A percentile compares a stretch with the other conserved stretches of the same genome.
phyloP scores from a whole-genome alignment of 768 basidiomycete genomes.

The Termitomyces sp. region DNA sequence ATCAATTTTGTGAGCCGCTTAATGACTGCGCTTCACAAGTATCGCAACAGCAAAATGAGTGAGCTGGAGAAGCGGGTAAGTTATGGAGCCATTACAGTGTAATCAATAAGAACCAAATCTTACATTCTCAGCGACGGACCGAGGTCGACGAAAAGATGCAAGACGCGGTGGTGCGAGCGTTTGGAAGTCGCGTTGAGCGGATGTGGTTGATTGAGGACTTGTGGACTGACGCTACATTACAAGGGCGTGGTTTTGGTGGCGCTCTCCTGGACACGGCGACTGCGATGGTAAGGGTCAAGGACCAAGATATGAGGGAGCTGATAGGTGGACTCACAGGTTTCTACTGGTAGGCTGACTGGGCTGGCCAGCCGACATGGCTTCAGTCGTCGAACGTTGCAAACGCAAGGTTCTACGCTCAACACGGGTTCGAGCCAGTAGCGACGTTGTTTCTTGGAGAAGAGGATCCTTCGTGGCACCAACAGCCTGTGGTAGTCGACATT shows the following conservation, averaged over 20 bases:
- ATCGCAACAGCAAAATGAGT: not conserved
- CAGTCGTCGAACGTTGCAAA: slow-evolving; percentile 22
- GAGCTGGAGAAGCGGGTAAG: slow-evolving; percentile 4
- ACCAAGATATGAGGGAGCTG: not conserved
- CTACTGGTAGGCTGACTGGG: slow-evolving; percentile 28
- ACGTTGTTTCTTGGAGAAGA: slow-evolving; percentile 22
- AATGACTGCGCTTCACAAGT: not conserved
- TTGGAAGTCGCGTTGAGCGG: slow-evolving; percentile 21
- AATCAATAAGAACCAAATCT: not conserved
- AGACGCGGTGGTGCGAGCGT: slow-evolving; percentile 15
- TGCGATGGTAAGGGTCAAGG: slow-evolving; percentile 14
- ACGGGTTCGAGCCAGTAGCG: slow-evolving; percentile 21
- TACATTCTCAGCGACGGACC: slow-evolving; percentile 13
- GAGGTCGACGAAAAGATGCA: slow-evolving; percentile 19
- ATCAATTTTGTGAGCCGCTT: not conserved
- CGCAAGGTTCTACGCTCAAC: slow-evolving; percentile 19
- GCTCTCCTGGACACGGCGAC: slow-evolving; percentile 24
- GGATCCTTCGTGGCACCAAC: slow-evolving; percentile 25
- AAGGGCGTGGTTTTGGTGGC: slow-evolving; percentile 26
- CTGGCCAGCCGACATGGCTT: slow-evolving; percentile 23
- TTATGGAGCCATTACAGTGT: not conserved
- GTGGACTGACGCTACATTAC: slow-evolving; percentile 22
- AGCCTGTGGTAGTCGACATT: slow-evolving; percentile 24
- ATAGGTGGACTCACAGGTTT: not conserved
- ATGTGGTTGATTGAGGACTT: slow-evolving; percentile 28